Evolutionary conservation across 2,329 filamentous ascomycete genomes (phyloP), one percentile per base, ranked within the genome.

Genomic region (Phyllosticta ampelicida): DNA sequence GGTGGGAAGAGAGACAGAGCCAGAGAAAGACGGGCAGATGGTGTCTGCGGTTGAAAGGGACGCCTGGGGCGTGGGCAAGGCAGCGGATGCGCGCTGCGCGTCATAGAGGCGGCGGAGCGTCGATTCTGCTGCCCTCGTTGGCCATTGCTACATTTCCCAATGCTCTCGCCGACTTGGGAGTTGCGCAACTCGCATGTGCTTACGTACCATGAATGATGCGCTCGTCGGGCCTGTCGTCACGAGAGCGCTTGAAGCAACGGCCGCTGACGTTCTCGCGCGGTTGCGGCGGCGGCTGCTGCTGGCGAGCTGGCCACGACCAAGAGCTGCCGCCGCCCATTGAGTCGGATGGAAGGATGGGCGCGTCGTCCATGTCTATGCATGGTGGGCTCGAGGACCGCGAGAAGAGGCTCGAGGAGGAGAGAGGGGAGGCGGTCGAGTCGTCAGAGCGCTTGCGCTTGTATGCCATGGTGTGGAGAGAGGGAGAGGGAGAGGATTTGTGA

Each of bases 171-270:
- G n/a, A n/a, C n/a, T n/a, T n/a, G n/a, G n/a, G n/a, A n/a, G n/a
- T n/a, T n/a, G n/a, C n/a, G n/a, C n/a, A n/a, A n/a, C n/a, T n/a
- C n/a, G n/a, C n/a, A n/a, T n/a, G n/a, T 20, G 19, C 49, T 28
- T 18, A 26, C 73, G 63, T 70, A 83, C 81, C 76, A 66, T 82
- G 78, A 58, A 85, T 75, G 16, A 73, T 68, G 56, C 76, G 71
- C 57, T 83, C 80, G 56, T 81, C 76, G 0, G 82, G 82, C 51
- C 82, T 74, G 64, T 80, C 78, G 66, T 84, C 77, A 60, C 81
- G 75, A 62, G 80, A 76, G 30, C 82, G 71, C 68, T 85, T 85
- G 60, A 78, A 74, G 58, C 82, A 85, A 18, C 82, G 77, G 61
- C 76, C 77, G 63, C 79, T 75, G 30, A 60, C 50, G 53, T 57